Conservation (phyloP, 768 basidiomycete species). For the Punctularia strigosozonata region DNA sequence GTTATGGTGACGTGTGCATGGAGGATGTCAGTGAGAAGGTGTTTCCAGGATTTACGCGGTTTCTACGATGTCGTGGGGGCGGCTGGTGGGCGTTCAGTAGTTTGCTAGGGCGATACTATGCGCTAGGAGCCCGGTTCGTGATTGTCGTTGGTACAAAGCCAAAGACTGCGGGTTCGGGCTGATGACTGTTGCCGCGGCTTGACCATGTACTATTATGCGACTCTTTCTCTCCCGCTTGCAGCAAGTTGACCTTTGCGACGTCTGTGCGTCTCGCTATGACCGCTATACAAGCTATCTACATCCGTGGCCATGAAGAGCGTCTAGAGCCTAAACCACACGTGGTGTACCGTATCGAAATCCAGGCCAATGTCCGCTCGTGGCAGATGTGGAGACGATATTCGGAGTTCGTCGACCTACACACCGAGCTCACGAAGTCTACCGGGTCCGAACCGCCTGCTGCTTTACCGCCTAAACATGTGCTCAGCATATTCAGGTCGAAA, state of each 20-base stretch:
- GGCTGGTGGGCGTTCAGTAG: constrained; percentile 33
- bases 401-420: constrained; percentile 83
- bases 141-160: constrained; percentile 19
- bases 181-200: background rate
- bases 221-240: background rate
- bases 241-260: background rate
- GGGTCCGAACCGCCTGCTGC: constrained; percentile 64
- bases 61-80: constrained; percentile 30
- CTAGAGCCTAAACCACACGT: constrained; percentile 62
- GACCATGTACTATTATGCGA: background rate
- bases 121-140: constrained; percentile 36
- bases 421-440: constrained; percentile 69
- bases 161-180: background rate
- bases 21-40: constrained; percentile 48
- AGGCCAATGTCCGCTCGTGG: constrained; percentile 87
- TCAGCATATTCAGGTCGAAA: constrained; percentile 44
- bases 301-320: constrained; percentile 60
- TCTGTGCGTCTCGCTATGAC: constrained; percentile 33
- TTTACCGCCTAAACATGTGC: constrained; percentile 80
- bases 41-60: constrained; percentile 43
- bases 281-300: constrained; percentile 66
- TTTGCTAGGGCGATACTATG: constrained; percentile 23
- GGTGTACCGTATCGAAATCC: constrained; percentile 75
- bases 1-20: constrained; percentile 39
- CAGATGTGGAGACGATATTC: constrained; percentile 91